Base-by-base conservation (phyloP, 805 yeast genomes). In the Yamadazyma endophytica region DNA sequence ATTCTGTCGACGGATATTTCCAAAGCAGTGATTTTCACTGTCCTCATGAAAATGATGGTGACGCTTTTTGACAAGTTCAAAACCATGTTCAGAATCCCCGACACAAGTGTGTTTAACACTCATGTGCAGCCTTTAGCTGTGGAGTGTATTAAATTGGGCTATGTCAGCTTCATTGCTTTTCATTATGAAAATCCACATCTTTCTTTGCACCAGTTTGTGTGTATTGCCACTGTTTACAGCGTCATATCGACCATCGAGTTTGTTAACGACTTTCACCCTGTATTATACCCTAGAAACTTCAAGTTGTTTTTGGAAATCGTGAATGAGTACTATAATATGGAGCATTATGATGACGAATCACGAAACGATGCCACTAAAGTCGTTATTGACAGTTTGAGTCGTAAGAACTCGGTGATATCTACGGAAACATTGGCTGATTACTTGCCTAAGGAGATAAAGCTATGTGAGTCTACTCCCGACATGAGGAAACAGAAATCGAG, bases 51-150 rank as follows among this genome's bases (percentile, higher is more conserved):
- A 2, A 21, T 34, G 7, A 22, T 36, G 18, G 23, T 40, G 3
- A 28, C 21, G 29, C 28, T 37, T 12, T 27, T 40, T 6, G 32
- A 37, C 17, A 31, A 26, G 18, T 29, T 32, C 29, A 34, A 34
- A 24, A 17, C 16, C 13, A 26, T 37, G 25, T 40, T 40, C 28
- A 34, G 22, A 24, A 20, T 37, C 4, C 19, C 28, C 12, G 35
- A 40, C 16, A 11, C 6, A 7, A 25, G 25, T 17, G 13, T 17
- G 6, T 40, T 37, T 21, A 16, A 17, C 13, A 35, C 32, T 12
- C 40, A 40, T 23, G 6, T 40, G 21, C 36, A 35, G 16, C 40
- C 42, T 4, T 24, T 33, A 5, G 12, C 33, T 13, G 35, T 37
- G 24, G 38, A 33, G 16, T 11, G 29, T 4, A n/a, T 40, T 9